These are phyloP conservation scores for Pueraria montana DNA, from an alignment of 306 rosid species.

Conservation along the genomic window DNA sequence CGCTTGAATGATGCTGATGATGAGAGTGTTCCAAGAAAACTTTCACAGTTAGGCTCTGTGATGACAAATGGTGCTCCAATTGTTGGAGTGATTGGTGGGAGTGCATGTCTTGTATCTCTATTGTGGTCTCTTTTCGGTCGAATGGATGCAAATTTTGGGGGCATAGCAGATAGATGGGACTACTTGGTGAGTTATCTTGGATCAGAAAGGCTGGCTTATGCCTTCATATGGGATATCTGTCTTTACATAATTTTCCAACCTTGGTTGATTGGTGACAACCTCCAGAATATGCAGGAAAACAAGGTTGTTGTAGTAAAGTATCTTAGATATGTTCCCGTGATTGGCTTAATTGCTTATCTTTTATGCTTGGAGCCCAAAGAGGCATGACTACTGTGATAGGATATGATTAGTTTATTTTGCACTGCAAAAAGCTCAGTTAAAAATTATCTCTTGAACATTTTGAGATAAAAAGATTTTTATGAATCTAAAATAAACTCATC, in stretches of 20 bases:
- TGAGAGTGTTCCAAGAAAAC: constrained; percentile 53
- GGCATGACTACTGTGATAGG: constrained; percentile 42
- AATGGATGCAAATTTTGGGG: constrained; percentile 73
- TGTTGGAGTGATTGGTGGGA: constrained; percentile 81
- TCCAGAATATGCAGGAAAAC: constrained; percentile 70
- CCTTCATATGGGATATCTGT: constrained; percentile 95
- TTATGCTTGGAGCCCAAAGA: constrained; percentile 69
- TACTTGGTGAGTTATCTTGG: constrained; percentile 77
- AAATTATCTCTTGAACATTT: neutral
- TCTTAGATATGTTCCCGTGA: constrained; percentile 80
- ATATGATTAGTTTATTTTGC: neutral
- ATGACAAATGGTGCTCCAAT: constrained; percentile 73
- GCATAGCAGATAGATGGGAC: constrained; percentile 73
- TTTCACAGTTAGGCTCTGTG: constrained; percentile 67
- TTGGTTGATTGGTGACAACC: constrained; percentile 88
- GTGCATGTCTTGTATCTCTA: constrained; percentile 67
- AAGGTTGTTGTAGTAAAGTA: constrained; percentile 65
- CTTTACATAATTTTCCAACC: constrained; percentile 87
- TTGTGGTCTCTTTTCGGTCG: constrained; percentile 81
- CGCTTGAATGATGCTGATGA: constrained; percentile 73
- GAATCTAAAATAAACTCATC: neutral
- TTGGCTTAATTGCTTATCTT: constrained; percentile 83
- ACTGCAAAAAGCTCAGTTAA: neutral
- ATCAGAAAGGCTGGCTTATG: constrained; percentile 92
- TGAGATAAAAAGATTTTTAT: neutral